phyloP scores from a whole-genome alignment of 2,329 filamentous ascomycete species.

The Botrytis deweyae region DNA sequence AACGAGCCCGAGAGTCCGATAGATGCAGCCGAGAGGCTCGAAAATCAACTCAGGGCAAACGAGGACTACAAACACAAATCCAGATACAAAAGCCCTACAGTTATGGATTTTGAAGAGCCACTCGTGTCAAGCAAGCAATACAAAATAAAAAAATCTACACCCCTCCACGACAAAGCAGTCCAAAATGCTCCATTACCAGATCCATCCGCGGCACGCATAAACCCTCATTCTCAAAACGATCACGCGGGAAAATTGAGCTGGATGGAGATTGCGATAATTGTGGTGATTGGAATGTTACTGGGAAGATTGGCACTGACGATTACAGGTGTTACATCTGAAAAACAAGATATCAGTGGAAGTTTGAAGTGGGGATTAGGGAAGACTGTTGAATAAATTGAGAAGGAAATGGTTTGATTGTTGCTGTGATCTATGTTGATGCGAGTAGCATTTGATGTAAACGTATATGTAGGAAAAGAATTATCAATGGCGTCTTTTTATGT shows the following conservation, averaged over 20 bases:
- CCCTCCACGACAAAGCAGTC: not conserved
- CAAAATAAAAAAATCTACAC: not conserved
- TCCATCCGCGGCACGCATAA: no score
- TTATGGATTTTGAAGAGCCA: not conserved
- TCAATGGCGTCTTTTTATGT: not conserved
- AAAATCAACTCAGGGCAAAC: not conserved
- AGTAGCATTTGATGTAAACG: not conserved
- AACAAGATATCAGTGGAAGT: no score
- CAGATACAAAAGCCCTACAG: not conserved
- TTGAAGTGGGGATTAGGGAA: not conserved
- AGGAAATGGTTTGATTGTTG: not conserved
- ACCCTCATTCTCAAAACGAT: not conserved
- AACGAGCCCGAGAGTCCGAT: not conserved
- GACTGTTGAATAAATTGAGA: not conserved
- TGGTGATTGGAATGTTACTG: not conserved
- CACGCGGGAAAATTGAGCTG: not conserved
- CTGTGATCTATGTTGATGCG: not conserved
- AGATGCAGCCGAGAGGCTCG: not conserved
- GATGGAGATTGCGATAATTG: not conserved
- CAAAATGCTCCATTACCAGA: no score
- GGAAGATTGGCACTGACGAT: not conserved
- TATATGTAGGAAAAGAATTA: not conserved
- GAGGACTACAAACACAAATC: not conserved
- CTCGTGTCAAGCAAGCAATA: not conserved
- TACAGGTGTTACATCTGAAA: not conserved